Base-by-base conservation (phyloP, 2,329 filamentous ascomycete species). In the Setomelanomma holmii region DNA sequence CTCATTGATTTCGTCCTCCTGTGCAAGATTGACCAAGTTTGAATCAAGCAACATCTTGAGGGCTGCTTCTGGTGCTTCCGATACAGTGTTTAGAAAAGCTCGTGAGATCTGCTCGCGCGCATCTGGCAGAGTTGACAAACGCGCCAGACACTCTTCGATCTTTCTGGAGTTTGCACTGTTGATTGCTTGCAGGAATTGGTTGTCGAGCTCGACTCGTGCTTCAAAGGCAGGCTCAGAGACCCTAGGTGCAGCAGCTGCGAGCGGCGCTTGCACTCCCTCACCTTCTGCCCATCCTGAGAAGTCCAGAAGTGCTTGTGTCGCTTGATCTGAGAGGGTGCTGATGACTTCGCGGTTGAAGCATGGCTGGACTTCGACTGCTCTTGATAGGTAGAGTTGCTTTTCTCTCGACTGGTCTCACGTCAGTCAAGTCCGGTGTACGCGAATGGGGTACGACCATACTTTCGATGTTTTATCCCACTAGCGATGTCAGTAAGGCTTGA, bases 401-500 rank as follows among this genome's bases (percentile, higher is more conserved):
- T 95, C 97, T 75, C 93, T 93, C 45, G 93, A 98, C 83, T 87
- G 73, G 48, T 41, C 55, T 50, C 42, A 53, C 22, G 63, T 78
- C 66, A 76, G 77, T 68, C 40, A 44, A n/a, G n/a, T n/a, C n/a
- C n/a, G n/a, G n/a, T n/a, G n/a, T n/a, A n/a, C n/a, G n/a, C n/a
- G 27, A 44, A 55, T 24, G 58, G 53, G 40, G 48, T 49, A 64
- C 42, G 49, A 52, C 61, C 75, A 61, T 73, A 87, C 85, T 83
- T 98, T 99, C 63, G 93, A 97, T 1, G 93, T 97, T 84, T 99
- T 99, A 78, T 99, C 95, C 95, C 95, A 99, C 85, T 87, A 71
- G 46, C 51, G 49, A 59, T 44, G 77, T 78, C 67, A 80, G 78
- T n/a, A n/a, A n/a, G n/a, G n/a, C 67, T 57, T 41, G 36, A 39